Evolutionary conservation across 768 basidiomycete genomes (phyloP), one percentile per base, ranked within the genome.

Genomic region (Pleurotus eryngii): DNA sequence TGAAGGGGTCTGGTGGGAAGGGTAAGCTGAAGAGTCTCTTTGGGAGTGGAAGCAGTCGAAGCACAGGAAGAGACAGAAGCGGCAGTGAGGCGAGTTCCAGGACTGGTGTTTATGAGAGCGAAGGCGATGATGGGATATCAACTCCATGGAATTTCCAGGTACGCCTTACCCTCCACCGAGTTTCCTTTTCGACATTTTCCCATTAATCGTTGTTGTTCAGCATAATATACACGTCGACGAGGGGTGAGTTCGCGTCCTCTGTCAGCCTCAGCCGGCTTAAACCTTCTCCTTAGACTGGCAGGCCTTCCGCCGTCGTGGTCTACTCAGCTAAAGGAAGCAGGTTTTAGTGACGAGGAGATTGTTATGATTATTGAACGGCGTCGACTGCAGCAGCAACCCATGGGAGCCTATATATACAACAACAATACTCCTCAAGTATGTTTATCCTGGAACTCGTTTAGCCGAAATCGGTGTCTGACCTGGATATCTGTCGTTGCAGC

Each of bases 171-270:
- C 17, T 46, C 48, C 46, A 17, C 51, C 37, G 24, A 18, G n/a
- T 48, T 17, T 18, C 11, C 30, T 42, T 46, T 8, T 45, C 40
- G 57, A 51, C 20, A 59, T 46, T 22, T 15, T 43, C 30, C 30
- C 30, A 3, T 35, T 35, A 35, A 35, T 35, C 30, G 7, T 35
- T 35, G 30, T 35, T 35, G 11, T 35, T 2, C 30, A 89, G 87
- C 89, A 91, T 65, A 80, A 90, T 64, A 82, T 90, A 35, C 89
- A 91, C 64, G 89, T 90, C 26, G 86, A 90, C 68, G 89, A 90
- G 71, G 84, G 76, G 84, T 87, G 61, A 56, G 80, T 76, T 3
- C 37, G 48, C 43, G 35, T 45, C 57, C n/a, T 49, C 12, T 22
- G 54, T 26, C 37, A 24, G 4, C 15, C 46, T 14, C 12, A 17